Base-by-base conservation (phyloP, 192 early-diverging fungal species). In the Dimargaris verticillata region DNA sequence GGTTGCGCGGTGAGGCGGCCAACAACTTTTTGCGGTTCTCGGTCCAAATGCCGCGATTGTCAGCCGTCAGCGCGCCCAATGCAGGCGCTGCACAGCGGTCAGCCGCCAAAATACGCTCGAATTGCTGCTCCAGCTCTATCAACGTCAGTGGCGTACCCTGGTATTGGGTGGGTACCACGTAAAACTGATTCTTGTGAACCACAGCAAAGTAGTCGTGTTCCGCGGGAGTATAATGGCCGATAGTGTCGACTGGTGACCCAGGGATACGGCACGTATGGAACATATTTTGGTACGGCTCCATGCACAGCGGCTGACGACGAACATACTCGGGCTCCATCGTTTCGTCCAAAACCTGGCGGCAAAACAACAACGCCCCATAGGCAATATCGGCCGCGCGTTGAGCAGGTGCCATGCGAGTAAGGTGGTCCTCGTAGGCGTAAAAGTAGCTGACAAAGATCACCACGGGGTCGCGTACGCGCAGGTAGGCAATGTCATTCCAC, bases 391-490 rank as follows among this genome's bases (percentile, higher is more conserved):
- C 95, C 48, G 95, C 95, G 63, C 93, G 84, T 66, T 77, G 70
- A 24, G 87, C 86, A 60, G 87, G 81, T 47, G 81, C 73, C 69
- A 74, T 84, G 51, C 89, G 80, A 50, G 82, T 65, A 69, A 78
- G 82, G 70, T 95, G 90, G 69, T 99, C 92, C 71, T 83, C 84
- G 74, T 88, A 94, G 50, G 83, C 78, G 74, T 87, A 99, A 66
- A 96, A 99, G 81, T 99, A 99, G 66, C 85, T 91, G 60, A 99
- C 93, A 65, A 89, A 88, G 66, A 95, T 78, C 44, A 91, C 88
- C n/a, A 94, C 88, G 14, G 93, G 89, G 66, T 99, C 95, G 61
- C 93, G 84, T 78, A 95, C 97, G 28, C 81, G 88, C 72, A 87
- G 81, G 74, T 99, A 99, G 61, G 91, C 89, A 53, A 87, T 78